Base-by-base conservation (phyloP, 768 basidiomycete species). In the Rhizopogon vesiculosus region DNA sequence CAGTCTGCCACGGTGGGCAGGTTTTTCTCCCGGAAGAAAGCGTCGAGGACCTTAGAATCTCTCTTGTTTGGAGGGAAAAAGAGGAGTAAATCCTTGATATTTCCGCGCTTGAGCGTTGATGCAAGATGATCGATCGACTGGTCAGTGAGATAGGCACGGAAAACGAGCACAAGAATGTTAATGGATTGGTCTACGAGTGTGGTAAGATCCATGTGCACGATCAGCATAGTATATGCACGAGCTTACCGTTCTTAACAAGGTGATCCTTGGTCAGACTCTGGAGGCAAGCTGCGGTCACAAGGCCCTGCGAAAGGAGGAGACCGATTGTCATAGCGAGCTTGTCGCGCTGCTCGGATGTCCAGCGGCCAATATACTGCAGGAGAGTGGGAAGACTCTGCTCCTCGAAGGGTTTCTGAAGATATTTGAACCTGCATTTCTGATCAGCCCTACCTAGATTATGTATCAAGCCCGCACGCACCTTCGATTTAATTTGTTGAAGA, bases 381-480 rank as follows among this genome's bases (percentile, higher is more conserved):
- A 98, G 79, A 44, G 80, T 80, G 3, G 92, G 91, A 13, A 98
- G 80, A 53, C 91, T 81, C 38, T 79, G 81, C 69, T 86, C 88
- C 72, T 98, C 96, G 46, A 99, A 85, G 43, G 96, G 93, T 72
- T 89, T 93, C 74, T 98, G 96, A 64, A 99, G 91, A 80, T 98
- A 99, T 74, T 98, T 98, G 81, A 98, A 98, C 75, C 94, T 96
- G 66, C 39, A 53, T 42, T 38, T 38, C 19, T 18, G 46, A 56
- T 39, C 42, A 61, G 51, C 61, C 16, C 33, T 25, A 18, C n/a
- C 61, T 50, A 35, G 56, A 61, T 16, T 29, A 0, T 19, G 4
- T 25, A 25, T 25, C 25, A 25, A 19, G 53, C 38, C 42, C 31
- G 10, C 35, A 59, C 72, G 54, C 64, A 91, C 93, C 96, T 87